phyloP scores from a whole-genome alignment of 805 yeast species.

The Torulaspora delbrueckii region DNA sequence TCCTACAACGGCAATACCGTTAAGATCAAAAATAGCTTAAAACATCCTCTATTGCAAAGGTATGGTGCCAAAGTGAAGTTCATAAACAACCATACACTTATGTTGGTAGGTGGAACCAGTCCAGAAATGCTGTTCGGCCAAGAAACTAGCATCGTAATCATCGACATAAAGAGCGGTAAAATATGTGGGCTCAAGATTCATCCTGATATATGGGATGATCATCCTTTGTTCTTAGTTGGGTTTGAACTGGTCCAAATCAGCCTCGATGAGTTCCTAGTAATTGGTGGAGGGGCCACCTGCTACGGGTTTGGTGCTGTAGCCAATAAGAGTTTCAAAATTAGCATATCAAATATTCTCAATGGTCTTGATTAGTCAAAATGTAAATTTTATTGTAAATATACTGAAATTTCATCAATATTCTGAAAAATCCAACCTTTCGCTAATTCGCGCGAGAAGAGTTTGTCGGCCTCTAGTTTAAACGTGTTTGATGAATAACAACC shows the following conservation, averaged over 20 bases:
- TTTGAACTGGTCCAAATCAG: constrained; percentile 38
- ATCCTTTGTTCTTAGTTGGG: constrained; percentile 47
- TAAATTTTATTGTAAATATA: background rate
- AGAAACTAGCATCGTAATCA: constrained; percentile 36
- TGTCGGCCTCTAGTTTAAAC: background rate
- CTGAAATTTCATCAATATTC: background rate
- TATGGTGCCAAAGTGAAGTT: constrained; percentile 45
- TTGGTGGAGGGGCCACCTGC: constrained; percentile 79
- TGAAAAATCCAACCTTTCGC: background rate
- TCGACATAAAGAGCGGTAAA: constrained; percentile 23
- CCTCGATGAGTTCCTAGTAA: constrained; percentile 26
- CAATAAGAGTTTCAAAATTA: constrained; percentile 31
- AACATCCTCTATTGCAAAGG: constrained; percentile 39
- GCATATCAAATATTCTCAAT: background rate
- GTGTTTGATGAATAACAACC: background rate
- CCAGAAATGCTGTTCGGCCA: constrained; percentile 35
- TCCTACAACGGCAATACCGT: constrained; percentile 14
- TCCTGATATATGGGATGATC: constrained; percentile 36
- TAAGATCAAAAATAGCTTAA: constrained; percentile 14
- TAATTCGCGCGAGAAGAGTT: background rate
- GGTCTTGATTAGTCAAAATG: background rate
- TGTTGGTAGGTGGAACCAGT: constrained; percentile 58
- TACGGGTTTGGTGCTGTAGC: constrained; percentile 69
- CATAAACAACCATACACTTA: constrained; percentile 33
- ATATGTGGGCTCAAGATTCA: constrained; percentile 32